Conservation (phyloP, 345 rosid species). For the Rhizophora mangle region DNA sequence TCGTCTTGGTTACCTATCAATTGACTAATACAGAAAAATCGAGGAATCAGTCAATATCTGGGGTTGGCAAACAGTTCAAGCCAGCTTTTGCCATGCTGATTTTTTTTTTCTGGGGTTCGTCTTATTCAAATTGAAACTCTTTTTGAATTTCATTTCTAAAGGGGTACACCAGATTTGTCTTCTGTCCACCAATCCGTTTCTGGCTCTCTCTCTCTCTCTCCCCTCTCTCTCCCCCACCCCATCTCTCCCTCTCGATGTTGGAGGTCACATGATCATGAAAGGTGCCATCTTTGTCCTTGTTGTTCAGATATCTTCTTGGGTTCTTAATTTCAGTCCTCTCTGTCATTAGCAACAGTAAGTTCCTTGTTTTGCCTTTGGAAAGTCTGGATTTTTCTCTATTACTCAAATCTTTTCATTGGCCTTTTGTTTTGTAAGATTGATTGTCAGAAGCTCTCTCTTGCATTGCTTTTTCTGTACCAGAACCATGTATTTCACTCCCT, state of each 20-base stretch:
- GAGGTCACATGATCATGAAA: conserved; percentile 19
- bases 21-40: not conserved
- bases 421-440: not conserved
- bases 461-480: conserved; percentile 1
- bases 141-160: not conserved
- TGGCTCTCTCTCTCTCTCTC: conserved; percentile 4
- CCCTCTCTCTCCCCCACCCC: not conserved
- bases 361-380: conserved; percentile 2
- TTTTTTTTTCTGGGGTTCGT: not conserved
- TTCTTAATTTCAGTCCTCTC: not conserved
- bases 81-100: conserved; percentile 30
- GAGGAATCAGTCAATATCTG: conserved; percentile 30
- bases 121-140: not conserved
- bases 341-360: not conserved
- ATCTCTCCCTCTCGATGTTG: conserved; percentile 2
- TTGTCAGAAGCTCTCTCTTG: conserved; percentile 1
- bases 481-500: not conserved
- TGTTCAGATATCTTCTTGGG: conserved; percentile 7
- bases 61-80: conserved; percentile 19
- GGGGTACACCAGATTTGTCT: conserved; percentile 16
- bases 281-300: conserved; percentile 29
- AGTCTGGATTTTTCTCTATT: conserved; percentile 1
- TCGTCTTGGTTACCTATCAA: not conserved
- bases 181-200: conserved; percentile 9
- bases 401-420: not conserved